Percentiles rank a stretch among this genome's conserved stretches.
phyloP scores from a whole-genome alignment of 2,329 filamentous ascomycete genomes.

The Didymella pinodella region DNA sequence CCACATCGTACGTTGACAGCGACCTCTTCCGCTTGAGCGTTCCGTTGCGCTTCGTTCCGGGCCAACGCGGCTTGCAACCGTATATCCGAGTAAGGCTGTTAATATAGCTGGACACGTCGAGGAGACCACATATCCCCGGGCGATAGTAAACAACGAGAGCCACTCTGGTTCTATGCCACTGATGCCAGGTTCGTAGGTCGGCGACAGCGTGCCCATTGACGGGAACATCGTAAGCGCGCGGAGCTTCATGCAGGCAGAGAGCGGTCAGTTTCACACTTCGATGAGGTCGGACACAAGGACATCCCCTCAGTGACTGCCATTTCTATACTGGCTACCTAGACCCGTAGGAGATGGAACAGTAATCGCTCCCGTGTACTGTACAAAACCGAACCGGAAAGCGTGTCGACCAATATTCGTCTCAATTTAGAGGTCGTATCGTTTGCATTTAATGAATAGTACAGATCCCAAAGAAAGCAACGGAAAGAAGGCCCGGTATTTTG shows the following conservation, averaged over 20 bases:
- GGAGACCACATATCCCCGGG: background rate
- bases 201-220: background rate
- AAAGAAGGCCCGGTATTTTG: constrained; percentile 22
- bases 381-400: constrained; percentile 27
- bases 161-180: background rate
- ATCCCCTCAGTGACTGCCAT: constrained; percentile 21
- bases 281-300: background rate
- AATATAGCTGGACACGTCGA: background rate
- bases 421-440: constrained; percentile 18
- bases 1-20: background rate
- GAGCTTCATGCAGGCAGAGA: background rate
- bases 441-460: constrained; percentile 25
- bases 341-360: constrained; percentile 15
- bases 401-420: constrained; percentile 19
- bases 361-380: constrained; percentile 34
- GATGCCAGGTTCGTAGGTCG: background rate
- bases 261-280: background rate
- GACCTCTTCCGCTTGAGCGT: constrained; percentile 11
- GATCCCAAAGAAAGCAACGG: constrained; percentile 27
- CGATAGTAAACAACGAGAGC: background rate
- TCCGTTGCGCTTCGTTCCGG: constrained; percentile 8
- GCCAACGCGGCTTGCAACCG: constrained; percentile 4
- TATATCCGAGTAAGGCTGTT: constrained; percentile 9
- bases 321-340: constrained; percentile 30
- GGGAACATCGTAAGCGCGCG: background rate